A percentile compares a stretch with the other conserved stretches of the same genome.
Evolutionary conservation across 441 rosid species (phyloP).

Genomic region (Melastoma candidum): DNA sequence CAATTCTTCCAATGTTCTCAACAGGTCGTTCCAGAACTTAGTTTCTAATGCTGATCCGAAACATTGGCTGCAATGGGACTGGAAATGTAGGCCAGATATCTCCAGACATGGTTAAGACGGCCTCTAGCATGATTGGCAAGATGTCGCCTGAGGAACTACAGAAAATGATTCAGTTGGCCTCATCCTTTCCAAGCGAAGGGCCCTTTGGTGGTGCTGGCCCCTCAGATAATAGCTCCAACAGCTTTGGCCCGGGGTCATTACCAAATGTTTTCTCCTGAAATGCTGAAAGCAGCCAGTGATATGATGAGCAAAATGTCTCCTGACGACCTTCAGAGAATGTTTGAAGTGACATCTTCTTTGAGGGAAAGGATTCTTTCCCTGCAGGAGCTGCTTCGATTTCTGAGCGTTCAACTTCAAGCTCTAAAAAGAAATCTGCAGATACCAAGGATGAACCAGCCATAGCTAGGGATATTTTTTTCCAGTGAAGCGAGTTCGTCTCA

Average conservation of each 20-base stretch:
- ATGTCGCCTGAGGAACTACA: conserved; percentile 89
- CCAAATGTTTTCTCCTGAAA: conserved; percentile 38
- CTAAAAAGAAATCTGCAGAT: conserved; percentile 20
- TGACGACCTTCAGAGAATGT: conserved; percentile 67
- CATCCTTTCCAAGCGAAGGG: conserved; percentile 57
- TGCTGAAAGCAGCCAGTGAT: conserved; percentile 54
- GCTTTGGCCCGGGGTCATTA: conserved; percentile 32
- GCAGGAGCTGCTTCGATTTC: conserved; percentile 24
- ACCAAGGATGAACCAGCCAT: conserved; percentile 21
- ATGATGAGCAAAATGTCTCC: conserved; percentile 52
- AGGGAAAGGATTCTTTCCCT: conserved; percentile 30
- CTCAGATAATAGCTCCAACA: conserved; percentile 21
- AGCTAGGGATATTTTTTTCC: conserved; percentile 19
- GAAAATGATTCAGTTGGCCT: conserved; percentile 70
- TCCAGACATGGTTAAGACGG: conserved; percentile 74
- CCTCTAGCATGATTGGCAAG: conserved; percentile 71
- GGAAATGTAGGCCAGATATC: conserved; percentile 59
- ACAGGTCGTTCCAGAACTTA: conserved; percentile 76
- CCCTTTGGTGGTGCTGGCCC: conserved; percentile 25
- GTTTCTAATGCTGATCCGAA: conserved; percentile 57
- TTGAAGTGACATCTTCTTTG: conserved; percentile 64
- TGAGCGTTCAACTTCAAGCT: conserved; percentile 18
- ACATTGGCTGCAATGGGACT: conserved; percentile 58
- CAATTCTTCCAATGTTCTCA: conserved; percentile 8
- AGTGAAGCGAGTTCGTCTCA: conserved; percentile 43